Evolutionary conservation across 768 basidiomycete species (phyloP).

Genomic region (Hebeloma cylindrosporum): DNA sequence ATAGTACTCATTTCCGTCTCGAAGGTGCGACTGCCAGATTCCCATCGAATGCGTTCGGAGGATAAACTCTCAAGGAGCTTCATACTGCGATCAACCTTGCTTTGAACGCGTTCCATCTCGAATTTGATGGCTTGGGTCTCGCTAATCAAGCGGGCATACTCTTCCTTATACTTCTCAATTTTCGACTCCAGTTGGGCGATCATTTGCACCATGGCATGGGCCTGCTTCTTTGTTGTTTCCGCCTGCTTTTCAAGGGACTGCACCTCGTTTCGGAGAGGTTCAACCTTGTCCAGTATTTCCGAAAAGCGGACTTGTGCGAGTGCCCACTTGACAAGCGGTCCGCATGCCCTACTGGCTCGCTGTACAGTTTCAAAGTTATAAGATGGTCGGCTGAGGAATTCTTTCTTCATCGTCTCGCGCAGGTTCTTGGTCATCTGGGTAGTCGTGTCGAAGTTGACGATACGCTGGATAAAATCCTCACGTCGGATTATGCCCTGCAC

Average conservation of each 20-base stretch:
- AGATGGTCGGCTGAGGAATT: slow-evolving; percentile 86
- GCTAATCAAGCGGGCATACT: slow-evolving; percentile 95
- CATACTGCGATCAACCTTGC: slow-evolving; percentile 97
- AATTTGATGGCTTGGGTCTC: slow-evolving; percentile 95
- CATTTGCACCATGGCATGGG: slow-evolving; percentile 84
- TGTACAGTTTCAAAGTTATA: slow-evolving; percentile 97
- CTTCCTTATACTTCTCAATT: slow-evolving; percentile 93
- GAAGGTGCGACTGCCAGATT: slow-evolving; percentile 90
- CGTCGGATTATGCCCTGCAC: slow-evolving; percentile 95
- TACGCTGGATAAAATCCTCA: slow-evolving; percentile 94
- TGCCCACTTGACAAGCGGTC: slow-evolving; percentile 97
- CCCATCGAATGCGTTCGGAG: slow-evolving; percentile 94
- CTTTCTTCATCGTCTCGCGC: slow-evolving; percentile 88
- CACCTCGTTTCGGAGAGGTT: slow-evolving; percentile 94
- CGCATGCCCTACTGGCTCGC: slow-evolving; percentile 94
- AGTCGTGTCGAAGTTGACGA: slow-evolving; percentile 93
- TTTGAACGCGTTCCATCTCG: slow-evolving; percentile 97
- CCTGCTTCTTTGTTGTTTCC: slow-evolving; percentile 93
- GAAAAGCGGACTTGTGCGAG: slow-evolving; percentile 97
- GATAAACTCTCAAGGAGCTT: slow-evolving; percentile 91
- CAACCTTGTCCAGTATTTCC: slow-evolving; percentile 95
- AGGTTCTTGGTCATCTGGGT: slow-evolving; percentile 86
- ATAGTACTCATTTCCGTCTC: slow-evolving; percentile 99
- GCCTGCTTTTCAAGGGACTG: slow-evolving; percentile 91
- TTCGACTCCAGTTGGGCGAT: slow-evolving; percentile 91